These are phyloP conservation scores for Helenozyma rhizophorensis DNA, from an alignment of 805 yeast species.

Conservation along the genomic window DNA sequence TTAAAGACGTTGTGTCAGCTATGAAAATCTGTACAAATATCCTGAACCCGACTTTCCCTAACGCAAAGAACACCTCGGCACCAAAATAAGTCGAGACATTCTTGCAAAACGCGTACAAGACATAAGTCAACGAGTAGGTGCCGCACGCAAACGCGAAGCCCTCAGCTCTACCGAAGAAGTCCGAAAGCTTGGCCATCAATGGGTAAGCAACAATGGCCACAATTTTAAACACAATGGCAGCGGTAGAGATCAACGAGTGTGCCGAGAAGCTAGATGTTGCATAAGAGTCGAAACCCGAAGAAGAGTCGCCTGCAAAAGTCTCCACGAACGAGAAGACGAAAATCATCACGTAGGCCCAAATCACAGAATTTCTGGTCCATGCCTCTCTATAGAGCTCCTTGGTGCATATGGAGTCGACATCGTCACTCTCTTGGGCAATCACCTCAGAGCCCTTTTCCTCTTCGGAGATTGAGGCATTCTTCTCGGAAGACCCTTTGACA, in stretches of 20 bases:
- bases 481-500: too few relatives aligned
- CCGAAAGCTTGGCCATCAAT: slow-evolving; percentile 37
- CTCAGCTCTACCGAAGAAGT: slow-evolving; percentile 37
- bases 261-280: slow-evolving; percentile 37
- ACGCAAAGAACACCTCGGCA: slow-evolving; percentile 32
- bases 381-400: neutral
- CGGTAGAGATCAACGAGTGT: slow-evolving; percentile 37
- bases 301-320: slow-evolving; percentile 5
- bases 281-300: slow-evolving; percentile 12
- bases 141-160: slow-evolving; percentile 28
- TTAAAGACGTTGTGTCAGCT: slow-evolving; percentile 37
- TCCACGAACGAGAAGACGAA: slow-evolving; percentile 23
- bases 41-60: slow-evolving; percentile 35
- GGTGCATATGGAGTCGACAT: too few relatives aligned
- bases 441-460: too few relatives aligned
- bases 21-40: slow-evolving; percentile 30
- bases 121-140: slow-evolving; percentile 29
- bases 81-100: slow-evolving; percentile 31
- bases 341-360: slow-evolving; percentile 18
- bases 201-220: slow-evolving; percentile 36
- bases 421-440: too few relatives aligned
- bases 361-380: slow-evolving; percentile 17
- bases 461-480: too few relatives aligned
- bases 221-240: slow-evolving; percentile 35
- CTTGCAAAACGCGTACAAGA: slow-evolving; percentile 31